Conservation (phyloP, 352 stramenopile genomes). For the Pythium catenulatum region DNA sequence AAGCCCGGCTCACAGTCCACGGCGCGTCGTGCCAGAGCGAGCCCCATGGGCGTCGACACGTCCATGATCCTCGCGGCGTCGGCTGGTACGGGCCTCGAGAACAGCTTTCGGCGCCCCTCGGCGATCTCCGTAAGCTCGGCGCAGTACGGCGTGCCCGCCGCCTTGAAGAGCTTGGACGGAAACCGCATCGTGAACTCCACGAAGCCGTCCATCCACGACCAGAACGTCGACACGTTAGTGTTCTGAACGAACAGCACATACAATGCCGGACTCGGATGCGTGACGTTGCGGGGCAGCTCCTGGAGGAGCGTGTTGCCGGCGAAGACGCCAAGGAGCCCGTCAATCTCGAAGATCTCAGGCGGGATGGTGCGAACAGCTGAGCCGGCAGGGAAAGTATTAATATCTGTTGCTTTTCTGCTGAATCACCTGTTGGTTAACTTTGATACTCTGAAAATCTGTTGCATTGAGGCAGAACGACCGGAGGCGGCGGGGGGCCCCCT, state of each 20-base stretch:
- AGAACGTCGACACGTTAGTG: background rate
- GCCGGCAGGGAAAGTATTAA: too few species aligned
- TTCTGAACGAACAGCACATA: background rate
- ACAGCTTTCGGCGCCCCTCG: background rate
- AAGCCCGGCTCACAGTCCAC: too few species aligned
- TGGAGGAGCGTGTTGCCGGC: background rate
- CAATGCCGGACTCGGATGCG: background rate
- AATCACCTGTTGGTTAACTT: too few species aligned
- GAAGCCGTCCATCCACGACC: background rate
- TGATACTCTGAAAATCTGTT: too few species aligned
- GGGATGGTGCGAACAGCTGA: too few species aligned
- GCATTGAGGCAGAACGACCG: background rate
- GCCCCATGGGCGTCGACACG: background rate
- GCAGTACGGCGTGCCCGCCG: background rate
- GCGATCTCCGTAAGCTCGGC: background rate
- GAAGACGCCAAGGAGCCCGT: background rate
- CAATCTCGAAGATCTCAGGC: background rate
- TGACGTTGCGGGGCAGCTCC: background rate
- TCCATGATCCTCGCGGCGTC: background rate
- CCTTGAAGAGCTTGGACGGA: background rate
- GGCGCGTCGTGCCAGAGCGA: too few species aligned
- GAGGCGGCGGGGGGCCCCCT: background rate
- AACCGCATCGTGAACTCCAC: background rate
- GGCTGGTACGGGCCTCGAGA: background rate
- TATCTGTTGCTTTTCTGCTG: too few species aligned